phyloP scores from a whole-genome alignment of 2,329 filamentous ascomycete genomes.

The Apiospora saccharicola region DNA sequence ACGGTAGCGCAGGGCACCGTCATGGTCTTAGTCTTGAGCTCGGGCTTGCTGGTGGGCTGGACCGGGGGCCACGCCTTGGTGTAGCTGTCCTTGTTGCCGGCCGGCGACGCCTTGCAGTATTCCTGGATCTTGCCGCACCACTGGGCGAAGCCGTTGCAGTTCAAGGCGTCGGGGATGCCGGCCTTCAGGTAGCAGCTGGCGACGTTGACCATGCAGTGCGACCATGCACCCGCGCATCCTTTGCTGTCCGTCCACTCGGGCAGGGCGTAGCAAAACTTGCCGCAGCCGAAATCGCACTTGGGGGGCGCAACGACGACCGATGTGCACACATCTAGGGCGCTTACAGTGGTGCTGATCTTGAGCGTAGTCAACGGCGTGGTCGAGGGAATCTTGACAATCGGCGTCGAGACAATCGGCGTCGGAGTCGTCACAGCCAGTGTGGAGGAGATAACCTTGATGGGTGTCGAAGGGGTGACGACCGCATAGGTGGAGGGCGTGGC shows the following conservation, averaged over 20 bases:
- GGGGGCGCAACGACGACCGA: slow-evolving; percentile 53
- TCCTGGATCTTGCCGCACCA: slow-evolving; percentile 57
- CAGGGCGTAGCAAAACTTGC: slow-evolving; percentile 54
- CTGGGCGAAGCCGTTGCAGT: slow-evolving; percentile 58
- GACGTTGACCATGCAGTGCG: slow-evolving; percentile 55
- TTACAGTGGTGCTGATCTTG: slow-evolving; percentile 38
- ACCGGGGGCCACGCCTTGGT: slow-evolving; percentile 53
- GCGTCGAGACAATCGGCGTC: slow-evolving; percentile 29
- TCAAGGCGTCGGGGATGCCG: slow-evolving; percentile 55
- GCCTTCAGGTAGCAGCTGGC: slow-evolving; percentile 60
- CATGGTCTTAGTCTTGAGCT: slow-evolving; percentile 45
- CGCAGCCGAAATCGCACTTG: slow-evolving; percentile 62
- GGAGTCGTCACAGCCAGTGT: background rate
- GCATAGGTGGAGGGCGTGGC: background rate
- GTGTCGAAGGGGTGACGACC: background rate
- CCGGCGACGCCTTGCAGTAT: slow-evolving; percentile 47
- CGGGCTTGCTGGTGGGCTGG: slow-evolving; percentile 46
- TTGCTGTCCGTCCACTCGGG: slow-evolving; percentile 54
- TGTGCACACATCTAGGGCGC: slow-evolving; percentile 52
- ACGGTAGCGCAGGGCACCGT: slow-evolving; percentile 41
- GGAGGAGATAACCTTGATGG: background rate
- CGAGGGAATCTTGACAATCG: slow-evolving; percentile 27
- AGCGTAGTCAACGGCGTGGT: slow-evolving; percentile 25
- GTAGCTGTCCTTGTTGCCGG: slow-evolving; percentile 42
- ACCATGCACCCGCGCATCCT: slow-evolving; percentile 51